Percentiles rank a stretch among this genome's conserved stretches.
Conservation (phyloP, 1,284 basidiomycete species). For the Cerrena zonata region DNA sequence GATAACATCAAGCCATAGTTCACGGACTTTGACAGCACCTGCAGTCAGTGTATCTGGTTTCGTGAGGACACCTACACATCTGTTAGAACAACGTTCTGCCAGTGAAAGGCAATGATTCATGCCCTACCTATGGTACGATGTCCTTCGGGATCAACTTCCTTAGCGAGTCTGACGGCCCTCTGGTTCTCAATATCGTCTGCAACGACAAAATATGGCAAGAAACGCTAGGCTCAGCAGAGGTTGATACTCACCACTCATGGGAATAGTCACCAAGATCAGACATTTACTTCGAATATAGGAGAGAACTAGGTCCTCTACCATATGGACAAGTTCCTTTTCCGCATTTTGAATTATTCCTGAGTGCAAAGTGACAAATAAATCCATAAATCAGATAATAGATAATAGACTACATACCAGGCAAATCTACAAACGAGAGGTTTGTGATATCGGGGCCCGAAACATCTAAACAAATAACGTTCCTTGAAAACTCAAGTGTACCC, state of each 20-base stretch:
- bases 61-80: constrained; percentile 53
- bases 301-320: constrained; percentile 41
- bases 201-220: background rate
- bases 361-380: too few species aligned
- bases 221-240: background rate
- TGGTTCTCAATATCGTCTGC: constrained; percentile 65
- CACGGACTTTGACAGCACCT: constrained; percentile 37
- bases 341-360: constrained; percentile 56
- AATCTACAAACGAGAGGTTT: constrained; percentile 45
- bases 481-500: constrained; percentile 31
- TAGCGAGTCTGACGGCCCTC: constrained; percentile 46
- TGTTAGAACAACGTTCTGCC: too few species aligned
- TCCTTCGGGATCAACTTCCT: constrained; percentile 43
- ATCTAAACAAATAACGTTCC: constrained; percentile 40
- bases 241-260: constrained; percentile 44
- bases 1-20: constrained; percentile 45
- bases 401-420: constrained; percentile 36
- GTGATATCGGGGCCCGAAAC: constrained; percentile 39
- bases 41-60: constrained; percentile 50
- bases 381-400: too few species aligned
- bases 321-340: constrained; percentile 32
- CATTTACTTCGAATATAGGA: constrained; percentile 35
- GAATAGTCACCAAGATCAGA: constrained; percentile 54
- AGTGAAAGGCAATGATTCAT: constrained; percentile 24
- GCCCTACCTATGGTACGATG: constrained; percentile 50